Base-by-base conservation (phyloP, 1,139 yeast genomes). In the Saccharomyces hybrid region DNA sequence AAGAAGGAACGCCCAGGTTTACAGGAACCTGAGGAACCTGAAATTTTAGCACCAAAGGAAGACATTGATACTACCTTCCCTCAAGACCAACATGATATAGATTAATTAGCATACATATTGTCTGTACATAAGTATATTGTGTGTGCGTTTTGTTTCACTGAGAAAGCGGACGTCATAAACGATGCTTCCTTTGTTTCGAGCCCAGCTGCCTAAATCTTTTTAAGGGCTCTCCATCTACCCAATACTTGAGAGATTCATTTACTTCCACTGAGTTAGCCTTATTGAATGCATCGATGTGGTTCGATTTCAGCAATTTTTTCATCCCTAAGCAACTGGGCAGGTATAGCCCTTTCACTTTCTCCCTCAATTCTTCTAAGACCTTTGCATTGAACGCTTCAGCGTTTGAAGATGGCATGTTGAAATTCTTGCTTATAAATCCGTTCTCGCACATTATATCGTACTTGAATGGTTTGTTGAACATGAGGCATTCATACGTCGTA, bases 141-240 rank as follows among this genome's bases (percentile, higher is more conserved):
- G 3, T 8, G 5, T 16, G 25, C 25, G 25, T 9, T 38, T 38
- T 20, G 44, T 38, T 20, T 20, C 44, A 6, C 44, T 16, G 44
- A 9, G 13, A 16, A 23, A 9, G 44, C 25, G 6, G 44, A 11
- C 51, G 20, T 56, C 52, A 83, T 59, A 86, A 65, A 73, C 86
- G 86, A 68, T 85, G 90, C 64, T 78, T 80, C 57, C 82, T 75
- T 57, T 78, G 76, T 69, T 79, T 84, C 54, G 71, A 71, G 34
- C 81, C 78, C 67, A 87, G 73, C 64, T 78, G 76, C 48, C 73
- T 73, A 67, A 88, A 88, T 53, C 90, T 79, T 51, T 73, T 68
- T 70, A 87, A 95, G 2, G 97, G 96, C 58, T 79, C 77, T 52
- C 95, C 93, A 57, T 78, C 74, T 50, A 85, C 73, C 86, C 93